These are phyloP conservation scores for Tephrocybe rancida DNA, from an alignment of 768 basidiomycete genomes.

Conservation along the genomic window DNA sequence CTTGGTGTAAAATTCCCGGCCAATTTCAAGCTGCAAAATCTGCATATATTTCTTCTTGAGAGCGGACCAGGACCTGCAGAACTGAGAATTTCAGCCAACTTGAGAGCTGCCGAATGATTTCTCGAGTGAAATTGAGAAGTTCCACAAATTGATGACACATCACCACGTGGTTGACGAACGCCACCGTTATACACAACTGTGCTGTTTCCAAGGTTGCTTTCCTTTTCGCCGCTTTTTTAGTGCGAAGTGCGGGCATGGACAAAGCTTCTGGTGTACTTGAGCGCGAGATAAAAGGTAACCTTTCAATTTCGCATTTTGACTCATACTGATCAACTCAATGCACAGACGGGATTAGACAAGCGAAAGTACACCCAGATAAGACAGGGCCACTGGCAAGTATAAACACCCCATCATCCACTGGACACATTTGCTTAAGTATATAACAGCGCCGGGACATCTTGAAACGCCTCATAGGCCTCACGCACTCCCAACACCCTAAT, in stretches of 20 bases:
- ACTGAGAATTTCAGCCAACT: too few species aligned
- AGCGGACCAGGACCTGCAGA: too few species aligned
- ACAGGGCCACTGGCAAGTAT: slow-evolving; percentile 39
- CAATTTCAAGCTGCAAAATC: too few species aligned
- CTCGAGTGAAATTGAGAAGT: neutral
- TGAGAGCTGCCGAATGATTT: too few species aligned
- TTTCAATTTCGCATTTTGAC: neutral
- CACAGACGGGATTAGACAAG: slow-evolving; percentile 44
- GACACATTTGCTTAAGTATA: slow-evolving; percentile 4
- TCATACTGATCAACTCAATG: neutral
- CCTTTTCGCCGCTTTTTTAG: neutral
- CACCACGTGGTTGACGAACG: slow-evolving; percentile 7
- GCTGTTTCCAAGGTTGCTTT: neutral
- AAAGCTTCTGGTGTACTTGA: slow-evolving; percentile 34
- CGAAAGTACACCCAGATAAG: slow-evolving; percentile 38
- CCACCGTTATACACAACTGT: slow-evolving; percentile 3
- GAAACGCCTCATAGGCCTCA: slow-evolving; percentile 53
- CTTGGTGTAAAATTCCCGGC: too few species aligned
- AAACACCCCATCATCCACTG: neutral
- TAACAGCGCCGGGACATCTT: slow-evolving; percentile 54
- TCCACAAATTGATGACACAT: neutral
- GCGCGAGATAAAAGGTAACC: slow-evolving; percentile 35
- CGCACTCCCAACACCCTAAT: slow-evolving; percentile 45
- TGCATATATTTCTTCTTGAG: too few species aligned
- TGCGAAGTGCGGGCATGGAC: slow-evolving; percentile 24